Conservation (phyloP, 345 rosid genomes). For the Eucalyptus sp. region DNA sequence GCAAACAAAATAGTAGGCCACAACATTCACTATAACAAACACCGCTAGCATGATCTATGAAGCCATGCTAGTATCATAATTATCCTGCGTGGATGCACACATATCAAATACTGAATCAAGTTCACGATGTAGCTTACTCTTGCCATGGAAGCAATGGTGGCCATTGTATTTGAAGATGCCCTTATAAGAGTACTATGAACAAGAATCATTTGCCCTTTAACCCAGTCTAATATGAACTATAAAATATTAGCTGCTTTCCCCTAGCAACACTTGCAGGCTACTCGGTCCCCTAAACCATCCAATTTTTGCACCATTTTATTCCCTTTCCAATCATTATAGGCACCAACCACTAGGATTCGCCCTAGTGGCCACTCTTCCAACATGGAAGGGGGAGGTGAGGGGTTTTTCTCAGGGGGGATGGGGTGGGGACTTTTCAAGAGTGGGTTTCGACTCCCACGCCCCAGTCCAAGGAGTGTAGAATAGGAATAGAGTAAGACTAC, state of each 20-base stretch:
- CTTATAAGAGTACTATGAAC: neutral
- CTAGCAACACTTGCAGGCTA: neutral
- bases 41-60: neutral
- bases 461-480: too few species aligned
- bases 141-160: neutral
- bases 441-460: too few species aligned
- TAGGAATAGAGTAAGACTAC: too few species aligned
- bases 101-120: neutral
- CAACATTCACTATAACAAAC: neutral
- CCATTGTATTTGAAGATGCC: neutral
- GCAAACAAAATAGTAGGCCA: neutral
- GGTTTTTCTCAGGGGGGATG: too few species aligned
- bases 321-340: neutral
- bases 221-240: neutral
- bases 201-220: neutral
- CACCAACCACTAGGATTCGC: too few species aligned
- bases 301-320: neutral
- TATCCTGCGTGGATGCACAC: neutral
- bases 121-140: neutral
- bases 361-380: too few species aligned
- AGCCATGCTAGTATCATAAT: neutral
- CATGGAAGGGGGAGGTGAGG: too few species aligned
- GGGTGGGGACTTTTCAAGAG: too few species aligned
- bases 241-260: neutral
- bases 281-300: neutral